Evolutionary conservation across 2,329 filamentous ascomycete genomes (phyloP).

Genomic region (Ophiostoma quercus): DNA sequence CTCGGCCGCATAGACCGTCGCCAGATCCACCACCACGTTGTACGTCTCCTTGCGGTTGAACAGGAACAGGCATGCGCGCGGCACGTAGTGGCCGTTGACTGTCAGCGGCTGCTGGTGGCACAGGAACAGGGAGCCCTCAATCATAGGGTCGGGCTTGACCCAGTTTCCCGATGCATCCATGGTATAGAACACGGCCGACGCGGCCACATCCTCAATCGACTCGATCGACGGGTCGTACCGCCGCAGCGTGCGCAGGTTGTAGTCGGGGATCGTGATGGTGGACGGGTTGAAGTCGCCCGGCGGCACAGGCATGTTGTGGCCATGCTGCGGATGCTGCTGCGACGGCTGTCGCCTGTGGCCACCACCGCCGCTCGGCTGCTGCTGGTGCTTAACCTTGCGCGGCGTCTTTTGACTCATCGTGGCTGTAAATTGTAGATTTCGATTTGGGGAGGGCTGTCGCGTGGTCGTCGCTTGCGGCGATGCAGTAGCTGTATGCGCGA

Average conservation of each 20-base stretch:
- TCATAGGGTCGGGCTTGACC: slow-evolving; percentile 66
- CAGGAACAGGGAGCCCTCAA: slow-evolving; percentile 86
- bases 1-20: slow-evolving; percentile 58
- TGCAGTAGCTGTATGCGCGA: background rate
- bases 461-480: background rate
- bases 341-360: slow-evolving; percentile 13
- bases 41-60: slow-evolving; percentile 66
- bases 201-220: slow-evolving; percentile 71
- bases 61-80: slow-evolving; percentile 59
- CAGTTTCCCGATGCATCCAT: slow-evolving; percentile 59
- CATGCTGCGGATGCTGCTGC: slow-evolving; percentile 2
- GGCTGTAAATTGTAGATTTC: background rate
- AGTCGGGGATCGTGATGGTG: slow-evolving; percentile 63
- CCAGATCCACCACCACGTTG: slow-evolving; percentile 65
- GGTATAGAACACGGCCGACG: slow-evolving; percentile 79
- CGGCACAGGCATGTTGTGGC: slow-evolving; percentile 13
- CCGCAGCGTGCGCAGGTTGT: slow-evolving; percentile 79
- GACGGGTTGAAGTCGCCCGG: slow-evolving; percentile 37
- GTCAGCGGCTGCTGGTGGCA: slow-evolving; percentile 56
- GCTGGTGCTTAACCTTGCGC: slow-evolving; percentile 15
- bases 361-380: slow-evolving; percentile 12
- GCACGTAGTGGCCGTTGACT: slow-evolving; percentile 32
- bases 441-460: background rate
- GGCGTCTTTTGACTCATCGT: slow-evolving; percentile 12
- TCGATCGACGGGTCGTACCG: slow-evolving; percentile 73